Percentiles rank a stretch among this genome's conserved stretches.
Evolutionary conservation across 2,329 filamentous ascomycete genomes (phyloP).

Genomic region (Fusarium pseudoanthophilum): DNA sequence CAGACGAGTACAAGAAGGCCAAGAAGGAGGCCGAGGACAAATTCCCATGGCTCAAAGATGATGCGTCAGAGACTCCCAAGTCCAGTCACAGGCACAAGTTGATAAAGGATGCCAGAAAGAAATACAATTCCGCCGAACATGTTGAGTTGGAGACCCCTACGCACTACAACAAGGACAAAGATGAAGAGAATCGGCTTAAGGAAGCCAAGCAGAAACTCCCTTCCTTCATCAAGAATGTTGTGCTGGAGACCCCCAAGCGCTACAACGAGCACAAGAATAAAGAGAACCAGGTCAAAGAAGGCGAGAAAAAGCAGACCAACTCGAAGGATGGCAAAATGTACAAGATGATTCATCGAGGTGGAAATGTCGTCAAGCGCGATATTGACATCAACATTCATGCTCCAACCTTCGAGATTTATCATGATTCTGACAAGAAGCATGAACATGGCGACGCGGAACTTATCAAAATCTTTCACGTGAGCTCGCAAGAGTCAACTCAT

Average conservation of each 20-base stretch:
- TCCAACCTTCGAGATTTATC: neutral
- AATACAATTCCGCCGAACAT: neutral
- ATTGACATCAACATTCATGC: neutral
- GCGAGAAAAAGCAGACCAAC: neutral
- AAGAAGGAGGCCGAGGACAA: neutral
- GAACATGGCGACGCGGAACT: neutral
- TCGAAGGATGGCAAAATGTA: neutral
- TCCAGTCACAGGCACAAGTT: neutral
- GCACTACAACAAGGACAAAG: neutral
- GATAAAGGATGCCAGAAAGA: neutral
- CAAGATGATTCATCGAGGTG: neutral
- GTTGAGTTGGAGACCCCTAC: neutral
- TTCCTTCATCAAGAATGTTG: neutral
- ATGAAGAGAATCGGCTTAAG: neutral
- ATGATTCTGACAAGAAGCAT: neutral
- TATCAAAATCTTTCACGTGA: neutral
- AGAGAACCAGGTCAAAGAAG: neutral
- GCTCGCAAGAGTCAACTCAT: neutral
- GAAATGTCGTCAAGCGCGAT: neutral
- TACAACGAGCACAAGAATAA: neutral
- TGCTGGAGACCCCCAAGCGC: neutral
- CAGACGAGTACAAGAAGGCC: neutral
- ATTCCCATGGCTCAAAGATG: neutral
- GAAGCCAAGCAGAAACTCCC: neutral
- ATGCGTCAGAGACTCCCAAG: neutral